A percentile compares a stretch with the other conserved stretches of the same genome.
Evolutionary conservation across 768 basidiomycete species (phyloP).

Genomic region (Tricholoma sp.): DNA sequence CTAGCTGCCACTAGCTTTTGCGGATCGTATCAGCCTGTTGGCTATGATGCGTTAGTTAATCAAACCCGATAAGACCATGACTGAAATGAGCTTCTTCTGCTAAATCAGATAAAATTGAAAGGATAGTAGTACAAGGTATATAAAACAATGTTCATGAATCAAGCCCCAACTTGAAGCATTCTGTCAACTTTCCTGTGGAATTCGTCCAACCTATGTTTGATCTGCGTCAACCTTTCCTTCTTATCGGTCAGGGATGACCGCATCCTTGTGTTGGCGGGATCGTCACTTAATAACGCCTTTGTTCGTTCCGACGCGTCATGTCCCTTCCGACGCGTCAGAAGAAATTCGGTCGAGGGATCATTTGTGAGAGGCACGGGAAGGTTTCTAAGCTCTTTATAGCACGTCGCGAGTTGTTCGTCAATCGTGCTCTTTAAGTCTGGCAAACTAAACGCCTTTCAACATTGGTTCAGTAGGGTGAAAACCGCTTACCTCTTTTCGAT

Average conservation of each 20-base stretch:
- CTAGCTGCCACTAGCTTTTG: too few species aligned
- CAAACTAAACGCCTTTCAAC: constrained; percentile 14
- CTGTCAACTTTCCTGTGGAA: background rate
- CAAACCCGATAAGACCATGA: too few species aligned
- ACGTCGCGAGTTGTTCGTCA: constrained; percentile 18
- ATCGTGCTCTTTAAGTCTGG: constrained; percentile 26
- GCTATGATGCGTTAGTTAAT: too few species aligned
- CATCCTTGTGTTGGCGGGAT: background rate
- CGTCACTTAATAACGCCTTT: background rate
- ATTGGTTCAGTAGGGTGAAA: background rate
- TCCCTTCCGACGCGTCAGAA: background rate
- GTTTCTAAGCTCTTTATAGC: constrained; percentile 17
- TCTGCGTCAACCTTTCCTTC: background rate
- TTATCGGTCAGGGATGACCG: background rate
- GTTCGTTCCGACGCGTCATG: background rate
- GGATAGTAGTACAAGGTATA: background rate
- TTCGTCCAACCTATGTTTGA: background rate
- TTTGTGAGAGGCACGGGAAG: constrained; percentile 25
- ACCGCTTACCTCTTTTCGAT: constrained; percentile 25
- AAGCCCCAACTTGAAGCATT: background rate
- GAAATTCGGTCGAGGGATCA: constrained; percentile 20
- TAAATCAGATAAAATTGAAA: too few species aligned
- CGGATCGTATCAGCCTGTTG: too few species aligned
- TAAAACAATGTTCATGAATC: background rate
- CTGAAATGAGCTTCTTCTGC: too few species aligned